Evolutionary conservation across 306 rosid genomes (phyloP).

Genomic region (Cicer bijugum): DNA sequence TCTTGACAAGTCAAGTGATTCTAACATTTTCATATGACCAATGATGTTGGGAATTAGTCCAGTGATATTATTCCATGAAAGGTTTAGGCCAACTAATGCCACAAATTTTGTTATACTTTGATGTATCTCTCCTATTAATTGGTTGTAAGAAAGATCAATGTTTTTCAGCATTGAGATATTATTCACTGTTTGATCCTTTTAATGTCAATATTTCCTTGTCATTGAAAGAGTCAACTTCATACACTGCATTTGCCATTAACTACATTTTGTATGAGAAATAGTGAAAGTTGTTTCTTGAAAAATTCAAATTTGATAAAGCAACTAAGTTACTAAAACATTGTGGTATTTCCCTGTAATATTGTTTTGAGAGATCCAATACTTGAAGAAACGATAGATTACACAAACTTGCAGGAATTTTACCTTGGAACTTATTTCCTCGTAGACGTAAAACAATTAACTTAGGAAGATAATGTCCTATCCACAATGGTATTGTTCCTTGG

Average conservation of each 20-base stretch:
- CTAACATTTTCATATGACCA: slow-evolving; percentile 42
- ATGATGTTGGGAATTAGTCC: slow-evolving; percentile 46
- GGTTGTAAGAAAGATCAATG: slow-evolving; percentile 24
- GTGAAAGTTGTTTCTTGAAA: not conserved
- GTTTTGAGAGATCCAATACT: slow-evolving; percentile 49
- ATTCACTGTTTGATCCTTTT: slow-evolving; percentile 47
- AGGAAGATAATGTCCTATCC: slow-evolving; percentile 14
- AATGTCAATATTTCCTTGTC: not conserved
- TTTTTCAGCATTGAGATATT: slow-evolving; percentile 3
- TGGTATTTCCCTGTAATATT: slow-evolving; percentile 43
- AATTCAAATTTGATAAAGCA: not conserved
- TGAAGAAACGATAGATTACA: slow-evolving; percentile 41
- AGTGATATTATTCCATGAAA: slow-evolving; percentile 42
- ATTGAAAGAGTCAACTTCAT: too few species aligned
- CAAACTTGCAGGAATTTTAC: slow-evolving; percentile 37
- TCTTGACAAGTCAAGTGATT: slow-evolving; percentile 46
- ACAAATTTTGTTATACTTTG: slow-evolving; percentile 24
- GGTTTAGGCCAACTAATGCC: slow-evolving; percentile 42
- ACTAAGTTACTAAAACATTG: slow-evolving; percentile 32
- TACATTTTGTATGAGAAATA: not conserved
- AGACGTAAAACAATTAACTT: slow-evolving; percentile 8
- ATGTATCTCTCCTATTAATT: slow-evolving; percentile 46
- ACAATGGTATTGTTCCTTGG: not conserved
- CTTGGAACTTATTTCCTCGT: slow-evolving; percentile 1
- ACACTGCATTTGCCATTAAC: rapidly evolving